Base-by-base conservation (phyloP, 2,329 filamentous ascomycete species). In the Sporothrix brasiliensis region DNA sequence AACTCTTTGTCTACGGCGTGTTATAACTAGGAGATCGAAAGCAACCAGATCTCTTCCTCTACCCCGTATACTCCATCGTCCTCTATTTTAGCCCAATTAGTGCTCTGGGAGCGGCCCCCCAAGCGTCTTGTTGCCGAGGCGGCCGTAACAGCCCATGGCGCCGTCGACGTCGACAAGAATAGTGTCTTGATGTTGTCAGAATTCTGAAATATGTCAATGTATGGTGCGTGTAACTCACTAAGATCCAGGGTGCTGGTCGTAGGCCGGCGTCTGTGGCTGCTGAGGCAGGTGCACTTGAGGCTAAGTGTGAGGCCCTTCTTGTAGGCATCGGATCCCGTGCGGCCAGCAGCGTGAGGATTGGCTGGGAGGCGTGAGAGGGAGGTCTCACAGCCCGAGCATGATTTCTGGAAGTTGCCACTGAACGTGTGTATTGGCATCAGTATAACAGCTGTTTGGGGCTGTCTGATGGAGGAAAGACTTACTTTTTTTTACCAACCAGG, bases 161-260 rank as follows among this genome's bases (percentile, higher is more conserved):
- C 81, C 81, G 54, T 82, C 74, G 9, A 76, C 75, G 69, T 82
- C 79, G 74, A 77, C 79, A 39, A 82, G 69, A 21, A 80, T 66
- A 5, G 74, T 74, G 72, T 82, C 80, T 82, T 6, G 21, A 3
- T n/a, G 1, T 4, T 21, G 21, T 56, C 21, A 44, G 30, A 30
- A 19, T 19, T 11, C 9, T 13, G 39, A 53, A 9, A 52, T 13
- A 47, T 24, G n/a, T 13, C 27, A 13, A 49, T 6, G 11, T 9
- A n/a, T 47, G 3, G 9, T 21, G 3, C 16, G 13, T 54, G 13
- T 2, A 7, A 71, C 76, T 69, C 53, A 77, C 77, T 76, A 44
- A 78, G 69, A 34, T 78, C 75, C 6, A 78, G 67, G 0, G 63
- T 68, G 16, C 68, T 72, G 67, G 34, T 39, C 5, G 67, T 21